Evolutionary conservation across 1,284 basidiomycete genomes (phyloP), one percentile per base, ranked within the genome.

Genomic region (Ustilago vetiveriae): DNA sequence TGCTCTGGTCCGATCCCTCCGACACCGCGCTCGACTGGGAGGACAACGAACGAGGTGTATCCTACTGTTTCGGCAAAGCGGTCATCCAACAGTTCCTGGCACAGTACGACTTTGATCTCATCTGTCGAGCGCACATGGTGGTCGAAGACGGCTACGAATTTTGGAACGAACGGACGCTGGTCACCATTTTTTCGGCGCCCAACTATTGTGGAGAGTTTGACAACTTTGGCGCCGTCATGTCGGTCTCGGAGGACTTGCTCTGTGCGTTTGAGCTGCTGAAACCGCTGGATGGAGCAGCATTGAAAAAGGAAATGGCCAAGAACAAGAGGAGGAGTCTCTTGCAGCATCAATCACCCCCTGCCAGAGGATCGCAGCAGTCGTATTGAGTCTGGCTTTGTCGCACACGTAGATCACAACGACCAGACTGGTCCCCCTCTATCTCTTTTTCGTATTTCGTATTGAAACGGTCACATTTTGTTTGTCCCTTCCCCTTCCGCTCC

Each of bases 111-210:
- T 98, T 99, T 89, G 96, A 99, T 84, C 87, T 99, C 66, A 98
- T 99, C 84, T 98, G 96, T 85, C 89, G 96, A 49, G 96, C 96
- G 36, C 96, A 99, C 84, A 98, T 98, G 96, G 96, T 99, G 33
- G 96, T 99, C 51, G 96, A 99, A 66, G 84, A 84, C 64, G 96
- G 95, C 3, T 98, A 98, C 82, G 96, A 99, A 85, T 99, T 99
- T 82, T 99, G 96, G 92, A 98, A 98, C 80, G 96, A 99, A 78
- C 87, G 96, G 66, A 98, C 95, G 49, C 84, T 99, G 71, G 96
- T 99, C 41, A 99, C 96, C 0, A 94, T 99, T 44, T 99, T 99
- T 84, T 95, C 92, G 74, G 96, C 96, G 51, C 76, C 74, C 9
- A 96, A 96, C 81, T 96, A 96, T 79, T 96, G 93, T 81, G 93